Percentiles rank a stretch among this genome's conserved stretches.
These are phyloP conservation scores for Cercophora samala DNA, from an alignment of 495 filamentous ascomycete genomes.

Conservation along the genomic window DNA sequence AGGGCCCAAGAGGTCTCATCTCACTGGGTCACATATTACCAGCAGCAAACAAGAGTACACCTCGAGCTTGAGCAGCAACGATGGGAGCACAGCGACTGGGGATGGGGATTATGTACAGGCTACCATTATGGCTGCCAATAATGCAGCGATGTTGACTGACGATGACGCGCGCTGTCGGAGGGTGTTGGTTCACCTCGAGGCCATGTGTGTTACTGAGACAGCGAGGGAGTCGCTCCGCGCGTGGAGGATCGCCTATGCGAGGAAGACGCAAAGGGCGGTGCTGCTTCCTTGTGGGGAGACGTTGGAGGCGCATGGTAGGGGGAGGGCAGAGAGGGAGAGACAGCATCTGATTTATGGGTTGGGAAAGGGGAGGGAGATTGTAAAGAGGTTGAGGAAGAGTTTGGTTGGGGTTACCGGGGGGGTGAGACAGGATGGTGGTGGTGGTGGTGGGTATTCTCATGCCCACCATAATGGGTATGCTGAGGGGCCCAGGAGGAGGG, in stretches of 20 bases:
- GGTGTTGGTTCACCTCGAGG: constrained; percentile 48
- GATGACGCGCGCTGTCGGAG: constrained; percentile 43
- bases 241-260: constrained; percentile 48
- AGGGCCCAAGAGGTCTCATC: background rate
- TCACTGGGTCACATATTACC: background rate
- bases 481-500: background rate
- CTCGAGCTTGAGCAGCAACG: background rate
- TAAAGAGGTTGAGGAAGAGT: constrained; percentile 17
- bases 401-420: background rate
- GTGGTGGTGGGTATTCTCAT: background rate
- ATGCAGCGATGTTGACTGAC: constrained; percentile 29
- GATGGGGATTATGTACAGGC: background rate
- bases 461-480: background rate
- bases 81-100: background rate
- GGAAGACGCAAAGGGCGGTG: constrained; percentile 18
- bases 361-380: constrained; percentile 7
- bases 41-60: too few relatives aligned
- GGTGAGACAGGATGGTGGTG: background rate
- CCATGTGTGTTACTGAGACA: constrained; percentile 47
- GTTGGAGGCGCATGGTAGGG: background rate
- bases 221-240: constrained; percentile 46
- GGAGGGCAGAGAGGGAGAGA: background rate
- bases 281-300: constrained; percentile 34
- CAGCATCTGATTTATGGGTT: background rate
- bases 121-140: background rate